Evolutionary conservation across 768 basidiomycete genomes (phyloP).

Genomic region (Phylloporus rhodoxanthus): DNA sequence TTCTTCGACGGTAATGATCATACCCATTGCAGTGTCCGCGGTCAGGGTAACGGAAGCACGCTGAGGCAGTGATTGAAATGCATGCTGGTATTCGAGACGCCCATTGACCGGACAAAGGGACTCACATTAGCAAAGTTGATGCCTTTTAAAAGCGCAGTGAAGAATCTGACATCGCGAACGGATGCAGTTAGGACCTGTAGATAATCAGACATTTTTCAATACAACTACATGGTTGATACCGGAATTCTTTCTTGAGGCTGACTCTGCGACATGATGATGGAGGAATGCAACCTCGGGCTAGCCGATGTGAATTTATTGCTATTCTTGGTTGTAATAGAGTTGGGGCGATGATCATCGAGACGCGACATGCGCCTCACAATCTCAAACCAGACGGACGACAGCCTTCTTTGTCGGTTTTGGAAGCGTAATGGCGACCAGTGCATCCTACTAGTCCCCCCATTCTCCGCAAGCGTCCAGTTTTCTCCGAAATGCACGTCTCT

Average conservation of each 20-base stretch:
- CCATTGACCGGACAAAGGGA: conserved; percentile 2
- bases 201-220: conserved; percentile 3
- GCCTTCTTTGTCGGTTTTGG: conserved; percentile 19
- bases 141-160: conserved; percentile 72
- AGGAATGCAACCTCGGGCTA: too few relatives aligned
- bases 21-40: conserved; percentile 58
- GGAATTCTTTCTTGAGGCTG: conserved; percentile 19
- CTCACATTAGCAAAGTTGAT: conserved; percentile 77
- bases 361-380: conserved; percentile 30
- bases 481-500: conserved; percentile 16
- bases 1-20: conserved; percentile 82
- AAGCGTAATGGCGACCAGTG: background rate
- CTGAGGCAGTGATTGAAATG: conserved; percentile 33
- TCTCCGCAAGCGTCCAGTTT: conserved; percentile 20
- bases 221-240: conserved; percentile 10
- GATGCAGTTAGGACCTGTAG: conserved; percentile 60
- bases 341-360: too few relatives aligned
- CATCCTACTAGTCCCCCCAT: conserved; percentile 18
- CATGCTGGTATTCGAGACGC: background rate
- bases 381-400: conserved; percentile 34
- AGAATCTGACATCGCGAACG: conserved; percentile 76
- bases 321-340: background rate
- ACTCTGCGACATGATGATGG: conserved; percentile 13
- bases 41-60: conserved; percentile 72
- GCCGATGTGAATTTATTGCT: background rate